These are phyloP conservation scores for Peronospora destructor DNA, from an alignment of 352 stramenopile genomes.

Conservation along the genomic window DNA sequence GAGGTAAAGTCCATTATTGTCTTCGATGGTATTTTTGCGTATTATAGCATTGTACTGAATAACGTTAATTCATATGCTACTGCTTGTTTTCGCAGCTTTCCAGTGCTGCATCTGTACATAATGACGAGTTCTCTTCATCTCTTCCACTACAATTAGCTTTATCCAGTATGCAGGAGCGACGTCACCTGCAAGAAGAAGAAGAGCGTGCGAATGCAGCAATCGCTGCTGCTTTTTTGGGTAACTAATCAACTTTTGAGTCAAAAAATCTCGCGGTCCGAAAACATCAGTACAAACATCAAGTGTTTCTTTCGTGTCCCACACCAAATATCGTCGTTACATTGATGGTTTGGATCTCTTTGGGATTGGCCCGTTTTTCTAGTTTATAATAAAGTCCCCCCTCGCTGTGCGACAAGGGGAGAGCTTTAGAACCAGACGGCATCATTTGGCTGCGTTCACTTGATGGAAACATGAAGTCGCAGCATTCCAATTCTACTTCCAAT, in stretches of 20 bases:
- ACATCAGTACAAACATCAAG: constrained; percentile 18
- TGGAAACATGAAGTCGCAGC: constrained; percentile 54
- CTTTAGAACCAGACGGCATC: constrained; percentile 4
- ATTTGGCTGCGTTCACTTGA: constrained; percentile 20
- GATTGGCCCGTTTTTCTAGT: constrained; percentile 12
- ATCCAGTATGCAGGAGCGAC: neutral
- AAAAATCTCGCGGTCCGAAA: constrained; percentile 1
- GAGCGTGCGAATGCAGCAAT: constrained; percentile 26
- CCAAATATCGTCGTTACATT: constrained; percentile 5
- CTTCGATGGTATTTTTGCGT: neutral
- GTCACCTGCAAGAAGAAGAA: constrained; percentile 16
- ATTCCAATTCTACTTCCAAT: constrained; percentile 26
- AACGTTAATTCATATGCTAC: neutral
- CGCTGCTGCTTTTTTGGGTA: constrained; percentile 27
- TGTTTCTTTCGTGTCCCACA: constrained; percentile 13
- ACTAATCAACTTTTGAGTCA: constrained; percentile 4
- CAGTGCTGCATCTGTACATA: neutral
- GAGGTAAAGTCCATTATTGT: constrained; percentile 22
- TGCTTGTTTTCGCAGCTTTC: constrained; percentile 13
- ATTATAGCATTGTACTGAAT: neutral
- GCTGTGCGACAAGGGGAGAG: constrained; percentile 22
- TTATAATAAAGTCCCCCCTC: constrained; percentile 17
- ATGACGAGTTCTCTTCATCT: neutral
- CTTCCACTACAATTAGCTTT: neutral
- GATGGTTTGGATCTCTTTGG: constrained; percentile 8